These are phyloP conservation scores for Amphibolis antarctica DNA, from an alignment of 106 monocot genomes.

Conservation along the genomic window DNA sequence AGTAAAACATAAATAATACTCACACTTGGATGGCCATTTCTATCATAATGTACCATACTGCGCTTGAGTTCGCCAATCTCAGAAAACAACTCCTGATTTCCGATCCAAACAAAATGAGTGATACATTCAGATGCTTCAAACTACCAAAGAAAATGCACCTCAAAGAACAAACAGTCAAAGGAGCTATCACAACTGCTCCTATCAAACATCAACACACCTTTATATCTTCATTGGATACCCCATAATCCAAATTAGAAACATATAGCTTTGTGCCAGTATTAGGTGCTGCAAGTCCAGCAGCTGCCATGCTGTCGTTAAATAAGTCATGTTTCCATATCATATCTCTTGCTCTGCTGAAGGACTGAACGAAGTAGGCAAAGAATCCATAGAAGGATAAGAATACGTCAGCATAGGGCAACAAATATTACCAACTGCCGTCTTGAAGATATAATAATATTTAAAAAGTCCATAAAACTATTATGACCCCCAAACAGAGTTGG, in stretches of 20 bases:
- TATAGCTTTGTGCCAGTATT: constrained; percentile 75
- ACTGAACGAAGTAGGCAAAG: constrained; percentile 43
- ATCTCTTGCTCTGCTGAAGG: constrained; percentile 69
- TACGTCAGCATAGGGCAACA: constrained; percentile 28
- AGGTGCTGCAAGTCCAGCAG: constrained; percentile 43
- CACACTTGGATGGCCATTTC: constrained; percentile 70
- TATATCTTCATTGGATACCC: constrained; percentile 95
- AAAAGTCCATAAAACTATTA: constrained; percentile 17
- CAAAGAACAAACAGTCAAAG: constrained; percentile 10
- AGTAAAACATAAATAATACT: constrained; percentile 11
- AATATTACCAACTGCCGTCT: constrained; percentile 15
- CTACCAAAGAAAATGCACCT: constrained; percentile 14
- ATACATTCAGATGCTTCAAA: constrained; percentile 4
- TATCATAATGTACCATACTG: constrained; percentile 77
- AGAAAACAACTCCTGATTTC: constrained; percentile 81
- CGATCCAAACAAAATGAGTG: constrained; percentile 10
- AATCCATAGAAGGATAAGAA: constrained; percentile 37
- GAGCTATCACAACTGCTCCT: constrained; percentile 8
- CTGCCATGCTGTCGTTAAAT: constrained; percentile 66
- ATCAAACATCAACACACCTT: constrained; percentile 44
- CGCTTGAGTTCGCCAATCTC: constrained; percentile 74
- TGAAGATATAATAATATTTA: constrained; percentile 21
- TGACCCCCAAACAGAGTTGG: constrained; percentile 7
- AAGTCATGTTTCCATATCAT: constrained; percentile 62
- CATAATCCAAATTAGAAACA: constrained; percentile 91